phyloP scores from a whole-genome alignment of 176 grass and related monocot genomes.

The Phragmites australis region DNA sequence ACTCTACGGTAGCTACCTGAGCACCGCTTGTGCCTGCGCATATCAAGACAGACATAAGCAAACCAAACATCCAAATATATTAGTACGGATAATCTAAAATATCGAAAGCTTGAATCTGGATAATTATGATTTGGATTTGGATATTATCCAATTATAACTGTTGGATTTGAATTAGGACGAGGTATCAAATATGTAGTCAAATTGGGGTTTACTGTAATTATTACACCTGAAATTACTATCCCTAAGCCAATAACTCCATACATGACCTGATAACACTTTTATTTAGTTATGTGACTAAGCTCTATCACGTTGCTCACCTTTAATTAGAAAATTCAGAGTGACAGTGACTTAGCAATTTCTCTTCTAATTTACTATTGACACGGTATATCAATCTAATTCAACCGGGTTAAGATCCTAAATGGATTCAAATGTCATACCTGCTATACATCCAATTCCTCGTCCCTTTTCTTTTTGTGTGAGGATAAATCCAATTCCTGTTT shows the following conservation, averaged over 20 bases:
- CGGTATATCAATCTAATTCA: neutral
- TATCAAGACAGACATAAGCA: conserved; percentile 40
- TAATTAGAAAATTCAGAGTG: neutral
- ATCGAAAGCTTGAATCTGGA: neutral
- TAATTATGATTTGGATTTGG: neutral
- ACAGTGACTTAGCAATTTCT: neutral
- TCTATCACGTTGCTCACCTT: neutral
- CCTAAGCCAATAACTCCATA: neutral
- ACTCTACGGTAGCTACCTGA: conserved; percentile 47
- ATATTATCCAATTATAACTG: neutral
- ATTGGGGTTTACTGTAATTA: neutral
- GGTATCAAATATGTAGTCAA: neutral
- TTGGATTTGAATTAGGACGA: neutral
- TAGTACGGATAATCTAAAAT: neutral
- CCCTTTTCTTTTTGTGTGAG: neutral
- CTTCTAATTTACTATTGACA: neutral
- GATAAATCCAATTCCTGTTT: neutral
- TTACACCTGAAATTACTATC: neutral
- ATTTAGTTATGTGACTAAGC: neutral
- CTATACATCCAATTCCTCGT: neutral
- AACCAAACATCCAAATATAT: conserved; percentile 25
- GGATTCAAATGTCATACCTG: neutral
- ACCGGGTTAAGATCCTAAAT: neutral
- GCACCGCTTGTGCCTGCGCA: conserved; percentile 50
- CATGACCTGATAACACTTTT: neutral